Evolutionary conservation across 164 flowering plant genomes (phyloP), one percentile per base, ranked within the genome.

Genomic region (Dillenia suffruticosa): DNA sequence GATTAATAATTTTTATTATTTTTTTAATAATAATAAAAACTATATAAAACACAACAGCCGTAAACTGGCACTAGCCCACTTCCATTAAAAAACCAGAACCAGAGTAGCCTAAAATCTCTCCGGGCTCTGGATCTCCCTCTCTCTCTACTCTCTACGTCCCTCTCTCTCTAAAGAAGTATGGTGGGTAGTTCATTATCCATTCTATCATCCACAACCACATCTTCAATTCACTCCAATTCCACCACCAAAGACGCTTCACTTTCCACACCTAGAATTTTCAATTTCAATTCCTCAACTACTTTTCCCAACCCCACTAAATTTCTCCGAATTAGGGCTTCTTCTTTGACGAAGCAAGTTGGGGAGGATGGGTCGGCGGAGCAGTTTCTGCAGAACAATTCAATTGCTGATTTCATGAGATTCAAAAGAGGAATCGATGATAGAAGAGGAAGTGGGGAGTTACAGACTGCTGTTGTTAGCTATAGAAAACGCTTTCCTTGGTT

Each of bases 391-490:
- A 81, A 74, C 77, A 89, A 81, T 68, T 80, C 93, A 0, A 82
- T 89, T n/a, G 89, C 88, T 2, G 99, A 94, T 82, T 94, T 89
- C 77, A 84, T 91, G 96, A 83, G 97, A 66, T 91, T 88, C 63
- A 78, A 66, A 47, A 63, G 59, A 56, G 77, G 72, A 43, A 48
- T 19, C 8, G 65, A 44, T 16, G 55, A n/a, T 24, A 61, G 59
- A 2, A 77, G 72, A 2, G 61, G 66, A 56, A 59, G 66, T 51
- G 83, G 83, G 8, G 86, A 89, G 73, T 70, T 94, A 74, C 99
- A 91, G 78, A 94, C 97, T n/a, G 97, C 99, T 40, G 82, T 91
- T 17, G 93, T 94, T 56, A 74, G 73, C 43, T 94, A 85, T 68
- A 77, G 80, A 24, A 94, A 91, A 81, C 79, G 64, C 78, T 89